Base-by-base conservation (phyloP, 164 flowering plant species). In the Vitis amurensis region DNA sequence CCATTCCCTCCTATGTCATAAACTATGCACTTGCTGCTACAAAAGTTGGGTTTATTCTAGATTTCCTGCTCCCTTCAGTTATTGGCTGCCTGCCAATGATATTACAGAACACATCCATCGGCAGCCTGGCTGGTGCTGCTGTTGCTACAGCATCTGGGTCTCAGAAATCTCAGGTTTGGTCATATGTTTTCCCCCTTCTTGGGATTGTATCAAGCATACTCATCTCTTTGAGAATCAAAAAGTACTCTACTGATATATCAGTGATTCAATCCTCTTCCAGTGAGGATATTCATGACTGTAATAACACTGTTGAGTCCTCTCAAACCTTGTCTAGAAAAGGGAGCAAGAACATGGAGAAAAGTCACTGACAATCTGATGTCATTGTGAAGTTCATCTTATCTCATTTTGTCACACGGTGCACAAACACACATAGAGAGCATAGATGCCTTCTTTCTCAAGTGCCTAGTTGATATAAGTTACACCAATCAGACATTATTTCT, bases 11-110 rank as follows among this genome's bases (percentile, higher is more conserved):
- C 12, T 94, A 91, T 73, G 82, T 94, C 61, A 92, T 94, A 57
- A 94, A 92, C 68, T 95, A 95, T 72, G 97, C 94, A 7, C 77
- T 95, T 50, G 94, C 99, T 73, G 99, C 99, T n/a, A 95, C 99
- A 0, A 76, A 84, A 31, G 93, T 95, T 57, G 62, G 87, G 50
- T 95, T 88, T 68, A 14, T 93, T 11, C 68, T 86, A 57, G 97
- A 95, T 83, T 95, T 94, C 76, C 79, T 95, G 17, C 82, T 89
- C n/a, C 99, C 99, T 0, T 91, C 99, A 9, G 76, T 86, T 10
- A 79, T 93, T 61, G 99, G 99, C 31, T 86, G 98, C 80, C 63
- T 92, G 59, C 98, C 98, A 2, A 95, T 92, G 99, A 94, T 94
- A 70, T 72, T 94, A 51, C 98, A 94, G 83, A 94, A 92, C 77